Percentiles rank a stretch among this genome's conserved stretches.
These are phyloP conservation scores for Lentithecium fluviatile DNA, from an alignment of 495 filamentous ascomycete genomes.

Conservation along the genomic window DNA sequence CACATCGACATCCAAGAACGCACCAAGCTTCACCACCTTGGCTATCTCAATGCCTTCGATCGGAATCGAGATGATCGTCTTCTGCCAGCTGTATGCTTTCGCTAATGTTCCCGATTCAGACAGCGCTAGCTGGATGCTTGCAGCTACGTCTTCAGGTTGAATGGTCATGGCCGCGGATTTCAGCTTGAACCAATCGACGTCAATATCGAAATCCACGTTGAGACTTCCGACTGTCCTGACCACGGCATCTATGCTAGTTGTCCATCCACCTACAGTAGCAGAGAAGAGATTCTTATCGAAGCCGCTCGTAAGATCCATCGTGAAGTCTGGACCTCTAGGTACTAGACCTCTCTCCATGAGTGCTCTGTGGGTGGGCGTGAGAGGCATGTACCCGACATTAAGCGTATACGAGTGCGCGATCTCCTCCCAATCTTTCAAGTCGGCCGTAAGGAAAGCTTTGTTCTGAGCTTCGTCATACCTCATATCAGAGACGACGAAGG, in stretches of 20 bases:
- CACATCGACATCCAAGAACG: slow-evolving; percentile 27
- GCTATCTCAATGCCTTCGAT: slow-evolving; percentile 24
- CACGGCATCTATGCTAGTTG: slow-evolving; percentile 11
- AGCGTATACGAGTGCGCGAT: slow-evolving; percentile 29
- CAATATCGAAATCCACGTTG: slow-evolving; percentile 23
- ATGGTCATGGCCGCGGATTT: slow-evolving; percentile 18
- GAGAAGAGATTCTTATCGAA: slow-evolving; percentile 21
- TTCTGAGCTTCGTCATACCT: slow-evolving; percentile 14
- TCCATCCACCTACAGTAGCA: slow-evolving; percentile 5
- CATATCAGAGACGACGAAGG: slow-evolving; percentile 22
- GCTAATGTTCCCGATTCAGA: slow-evolving; percentile 9
- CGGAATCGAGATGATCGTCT: slow-evolving; percentile 25
- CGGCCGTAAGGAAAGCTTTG: slow-evolving; percentile 18
- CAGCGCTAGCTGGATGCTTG: slow-evolving; percentile 18
- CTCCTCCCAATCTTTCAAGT: slow-evolving; percentile 17
- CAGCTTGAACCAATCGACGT: slow-evolving; percentile 7
- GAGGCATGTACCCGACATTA: slow-evolving; percentile 16
- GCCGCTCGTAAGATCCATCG: slow-evolving; percentile 16
- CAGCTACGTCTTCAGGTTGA: slow-evolving; percentile 14
- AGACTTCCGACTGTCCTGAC: slow-evolving; percentile 18
- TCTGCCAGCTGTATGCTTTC: slow-evolving; percentile 14
- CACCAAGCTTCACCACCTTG: slow-evolving; percentile 25
- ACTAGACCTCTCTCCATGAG: slow-evolving; percentile 12
- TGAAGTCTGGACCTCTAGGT: slow-evolving; percentile 16
- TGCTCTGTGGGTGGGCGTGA: slow-evolving; percentile 7